These are phyloP conservation scores for Nemania abortiva DNA, from an alignment of 2,329 filamentous ascomycete species.

Conservation along the genomic window DNA sequence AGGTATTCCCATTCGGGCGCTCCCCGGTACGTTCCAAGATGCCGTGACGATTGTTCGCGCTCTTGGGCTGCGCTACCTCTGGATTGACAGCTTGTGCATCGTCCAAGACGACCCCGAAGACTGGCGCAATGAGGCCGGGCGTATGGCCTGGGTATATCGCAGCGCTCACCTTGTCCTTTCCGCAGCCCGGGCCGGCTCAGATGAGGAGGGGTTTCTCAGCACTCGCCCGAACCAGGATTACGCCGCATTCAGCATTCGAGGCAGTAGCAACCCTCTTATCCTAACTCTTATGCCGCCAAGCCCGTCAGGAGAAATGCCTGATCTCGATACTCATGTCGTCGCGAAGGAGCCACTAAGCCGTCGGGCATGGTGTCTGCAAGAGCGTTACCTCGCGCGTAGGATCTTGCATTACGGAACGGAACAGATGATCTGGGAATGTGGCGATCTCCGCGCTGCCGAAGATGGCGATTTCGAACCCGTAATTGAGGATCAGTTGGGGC, in stretches of 20 bases:
- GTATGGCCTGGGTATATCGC: slow-evolving; percentile 30
- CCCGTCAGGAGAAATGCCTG: background rate
- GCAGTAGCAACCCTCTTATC: background rate
- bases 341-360: slow-evolving; percentile 34
- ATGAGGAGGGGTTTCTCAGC: slow-evolving; percentile 26
- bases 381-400: slow-evolving; percentile 38
- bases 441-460: slow-evolving; percentile 36
- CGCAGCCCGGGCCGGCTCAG: slow-evolving; percentile 19
- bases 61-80: slow-evolving; percentile 31
- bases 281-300: slow-evolving; percentile 13
- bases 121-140: slow-evolving; percentile 25
- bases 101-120: slow-evolving; percentile 27
- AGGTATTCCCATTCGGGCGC: background rate
- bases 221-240: background rate
- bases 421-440: slow-evolving; percentile 45
- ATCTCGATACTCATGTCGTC: background rate
- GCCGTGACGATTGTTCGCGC: slow-evolving; percentile 10
- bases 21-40: slow-evolving; percentile 23
- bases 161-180: slow-evolving; percentile 29
- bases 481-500: slow-evolving; percentile 21
- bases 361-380: slow-evolving; percentile 45
- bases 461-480: slow-evolving; percentile 35
- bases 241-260: background rate
- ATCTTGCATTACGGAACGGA: slow-evolving; percentile 37
- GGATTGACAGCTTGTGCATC: slow-evolving; percentile 31